A percentile compares a stretch with the other conserved stretches of the same genome.
These are phyloP conservation scores for Kregervanrija fluxuum DNA, from an alignment of 805 yeast genomes.

Conservation along the genomic window DNA sequence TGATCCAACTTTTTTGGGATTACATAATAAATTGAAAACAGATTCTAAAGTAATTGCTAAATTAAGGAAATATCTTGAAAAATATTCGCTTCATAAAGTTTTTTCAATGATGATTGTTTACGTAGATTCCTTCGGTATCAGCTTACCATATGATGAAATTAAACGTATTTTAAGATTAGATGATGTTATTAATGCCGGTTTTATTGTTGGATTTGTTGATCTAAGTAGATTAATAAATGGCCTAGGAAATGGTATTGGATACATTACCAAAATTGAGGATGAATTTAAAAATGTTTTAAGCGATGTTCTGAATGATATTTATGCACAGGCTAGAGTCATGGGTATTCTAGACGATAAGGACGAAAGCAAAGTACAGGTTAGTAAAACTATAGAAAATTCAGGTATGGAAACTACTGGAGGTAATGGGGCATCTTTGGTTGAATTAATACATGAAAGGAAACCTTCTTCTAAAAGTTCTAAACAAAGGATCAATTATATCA, in stretches of 20 bases:
- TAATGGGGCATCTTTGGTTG: no score
- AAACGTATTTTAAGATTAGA: constrained; percentile 3
- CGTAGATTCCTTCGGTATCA: constrained; percentile 4
- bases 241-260: neutral
- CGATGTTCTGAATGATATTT: no score
- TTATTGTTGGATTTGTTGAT: constrained; percentile 7
- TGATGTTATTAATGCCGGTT: neutral
- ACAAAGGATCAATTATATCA: no score
- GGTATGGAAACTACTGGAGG: no score
- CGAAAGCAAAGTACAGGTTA: no score
- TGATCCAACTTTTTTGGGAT: neutral
- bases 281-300: neutral
- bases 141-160: constrained; percentile 2
- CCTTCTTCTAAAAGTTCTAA: no score
- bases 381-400: no score
- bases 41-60: constrained; percentile 8
- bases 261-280: constrained; percentile 6
- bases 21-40: constrained; percentile 2
- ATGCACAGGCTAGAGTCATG: no score
- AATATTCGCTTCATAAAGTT: constrained; percentile 1
- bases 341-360: no score
- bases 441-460: no score
- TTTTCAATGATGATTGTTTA: constrained; percentile 10
- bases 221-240: neutral
- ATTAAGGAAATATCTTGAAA: constrained; percentile 2